These are phyloP conservation scores for Cyberlindnera lachancei DNA, from an alignment of 805 yeast species.

Conservation along the genomic window DNA sequence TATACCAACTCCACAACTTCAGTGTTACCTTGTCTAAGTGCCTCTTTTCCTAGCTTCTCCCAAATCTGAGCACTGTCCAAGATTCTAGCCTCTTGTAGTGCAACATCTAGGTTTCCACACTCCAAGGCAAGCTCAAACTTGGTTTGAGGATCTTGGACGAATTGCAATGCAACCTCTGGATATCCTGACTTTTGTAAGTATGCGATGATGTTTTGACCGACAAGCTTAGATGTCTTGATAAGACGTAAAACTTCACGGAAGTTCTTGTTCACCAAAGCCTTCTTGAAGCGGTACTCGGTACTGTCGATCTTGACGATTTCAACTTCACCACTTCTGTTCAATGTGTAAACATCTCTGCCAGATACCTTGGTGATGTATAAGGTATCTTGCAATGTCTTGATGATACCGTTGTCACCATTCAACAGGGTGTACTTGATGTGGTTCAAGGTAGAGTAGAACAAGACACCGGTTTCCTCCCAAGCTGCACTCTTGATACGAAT, in stretches of 20 bases:
- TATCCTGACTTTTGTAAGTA: constrained; percentile 92
- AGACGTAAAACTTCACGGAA: constrained; percentile 87
- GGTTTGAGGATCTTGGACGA: constrained; percentile 93
- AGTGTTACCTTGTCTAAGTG: constrained; percentile 82
- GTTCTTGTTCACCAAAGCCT: constrained; percentile 82
- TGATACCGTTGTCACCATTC: constrained; percentile 93
- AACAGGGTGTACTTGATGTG: constrained; percentile 90
- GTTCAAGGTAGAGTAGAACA: constrained; percentile 88
- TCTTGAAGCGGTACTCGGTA: constrained; percentile 94
- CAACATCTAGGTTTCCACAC: constrained; percentile 81
- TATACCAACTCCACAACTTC: constrained; percentile 79
- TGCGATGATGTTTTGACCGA: constrained; percentile 95
- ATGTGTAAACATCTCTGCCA: constrained; percentile 68
- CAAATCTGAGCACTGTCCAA: constrained; percentile 64
- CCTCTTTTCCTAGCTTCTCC: constrained; percentile 80
- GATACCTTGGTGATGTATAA: constrained; percentile 69
- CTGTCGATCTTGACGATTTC: constrained; percentile 81
- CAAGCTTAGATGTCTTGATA: constrained; percentile 81
- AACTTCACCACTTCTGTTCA: constrained; percentile 80
- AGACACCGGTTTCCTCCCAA: constrained; percentile 92
- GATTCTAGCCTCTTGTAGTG: constrained; percentile 79
- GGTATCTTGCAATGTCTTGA: constrained; percentile 86
- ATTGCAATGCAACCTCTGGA: constrained; percentile 95
- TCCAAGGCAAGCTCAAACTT: constrained; percentile 93
- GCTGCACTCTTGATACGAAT: constrained; percentile 95